These are phyloP conservation scores for Grigorovia transvaalensis DNA, from an alignment of 805 yeast species.

Conservation along the genomic window DNA sequence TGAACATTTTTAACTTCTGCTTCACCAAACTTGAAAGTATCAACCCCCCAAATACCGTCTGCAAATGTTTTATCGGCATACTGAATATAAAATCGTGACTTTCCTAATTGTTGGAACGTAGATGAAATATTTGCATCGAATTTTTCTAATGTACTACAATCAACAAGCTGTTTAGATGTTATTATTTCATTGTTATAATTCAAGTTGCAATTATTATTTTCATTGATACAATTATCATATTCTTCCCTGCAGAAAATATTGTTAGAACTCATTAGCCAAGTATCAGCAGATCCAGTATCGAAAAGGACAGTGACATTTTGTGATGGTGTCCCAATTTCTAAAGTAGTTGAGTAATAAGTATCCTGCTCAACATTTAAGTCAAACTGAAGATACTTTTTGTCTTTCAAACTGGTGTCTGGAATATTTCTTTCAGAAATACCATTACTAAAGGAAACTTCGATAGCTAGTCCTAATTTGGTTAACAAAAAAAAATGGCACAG, in stretches of 20 bases:
- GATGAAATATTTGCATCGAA: slow-evolving; percentile 12
- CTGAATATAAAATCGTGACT: slow-evolving; percentile 27
- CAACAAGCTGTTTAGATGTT: slow-evolving; percentile 8
- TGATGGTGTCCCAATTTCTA: slow-evolving; percentile 34
- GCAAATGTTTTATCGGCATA: slow-evolving; percentile 44
- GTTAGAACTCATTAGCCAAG: slow-evolving; percentile 35
- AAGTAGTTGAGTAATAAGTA: slow-evolving; percentile 22
- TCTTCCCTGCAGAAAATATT: slow-evolving; percentile 23
- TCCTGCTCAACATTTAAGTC: slow-evolving; percentile 11
- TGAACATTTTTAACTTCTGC: slow-evolving; percentile 39
- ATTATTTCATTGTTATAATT: neutral
- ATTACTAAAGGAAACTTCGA: neutral
- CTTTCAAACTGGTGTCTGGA: neutral
- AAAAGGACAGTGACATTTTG: slow-evolving; percentile 34
- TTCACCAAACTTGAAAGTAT: slow-evolving; percentile 42
- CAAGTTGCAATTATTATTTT: neutral
- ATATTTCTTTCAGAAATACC: neutral
- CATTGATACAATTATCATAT: neutral
- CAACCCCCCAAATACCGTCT: slow-evolving; percentile 52
- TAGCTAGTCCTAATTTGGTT: neutral
- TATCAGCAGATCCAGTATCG: slow-evolving; percentile 42
- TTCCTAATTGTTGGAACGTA: slow-evolving; percentile 5
- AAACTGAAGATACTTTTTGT: slow-evolving; percentile 3
- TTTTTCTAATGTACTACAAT: slow-evolving; percentile 12
- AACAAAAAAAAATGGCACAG: neutral